Evolutionary conservation across 768 basidiomycete species (phyloP), one percentile per base, ranked within the genome.

Genomic region (Psilocybe azurescens): DNA sequence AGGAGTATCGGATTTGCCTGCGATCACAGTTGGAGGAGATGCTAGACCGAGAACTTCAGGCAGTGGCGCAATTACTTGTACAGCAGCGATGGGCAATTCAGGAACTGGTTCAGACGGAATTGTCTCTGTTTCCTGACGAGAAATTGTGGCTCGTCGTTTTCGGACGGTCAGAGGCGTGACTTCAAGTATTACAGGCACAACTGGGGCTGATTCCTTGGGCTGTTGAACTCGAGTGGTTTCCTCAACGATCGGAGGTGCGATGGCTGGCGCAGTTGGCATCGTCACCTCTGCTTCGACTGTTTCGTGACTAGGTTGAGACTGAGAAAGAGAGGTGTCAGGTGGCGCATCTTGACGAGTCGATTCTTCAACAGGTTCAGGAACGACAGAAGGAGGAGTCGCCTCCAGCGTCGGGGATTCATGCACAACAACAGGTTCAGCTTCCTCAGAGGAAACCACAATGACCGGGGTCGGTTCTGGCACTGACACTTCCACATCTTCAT

Each of bases 381-480:
- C 53, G 11, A n/a, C 53, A n/a, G 33, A 36, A 54, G 32, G 38
- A 10, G 38, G 13, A 10, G 20, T 41, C 8, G 51, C 10, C 24
- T 53, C 52, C 30, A 3, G 13, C 14, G 20, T 53, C 29, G 64
- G 59, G n/a, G 65, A 63, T 24, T 24, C 24, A 33, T 58, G 61
- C 14, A 60, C 28, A 38, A 49, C 56, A n/a, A 44, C 56, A 36
- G 54, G 30, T 5, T 52, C 18, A 28, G 24, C 8, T 11, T 65
- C 69, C 32, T 68, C 67, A 7, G 65, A 58, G n/a, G 52, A 53
- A 13, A 53, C 52, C 16, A 69, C 56, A 18, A 69, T 66, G 28
- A 56, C 46, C 20, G 66, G 65, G 1, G 67, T 53, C 2, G 54
- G 20, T 32, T 63, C 61, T 33, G 54, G 53, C 20, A 32, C 61